A percentile compares a stretch with the other conserved stretches of the same genome.
These are phyloP conservation scores for Aureobasidium lini DNA, from an alignment of 2,329 filamentous ascomycete genomes.

Conservation along the genomic window DNA sequence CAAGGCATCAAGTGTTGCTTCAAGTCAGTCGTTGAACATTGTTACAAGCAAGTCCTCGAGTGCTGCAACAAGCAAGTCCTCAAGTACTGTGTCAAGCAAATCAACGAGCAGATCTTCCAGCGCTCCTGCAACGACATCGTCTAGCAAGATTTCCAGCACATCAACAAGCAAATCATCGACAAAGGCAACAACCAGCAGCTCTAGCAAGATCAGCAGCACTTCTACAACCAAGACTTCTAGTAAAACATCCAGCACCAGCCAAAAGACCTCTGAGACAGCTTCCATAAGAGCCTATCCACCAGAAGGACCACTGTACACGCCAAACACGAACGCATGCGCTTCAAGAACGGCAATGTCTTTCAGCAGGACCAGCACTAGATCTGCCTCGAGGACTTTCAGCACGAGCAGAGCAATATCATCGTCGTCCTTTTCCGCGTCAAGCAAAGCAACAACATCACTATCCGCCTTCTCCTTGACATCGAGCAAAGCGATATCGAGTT, in stretches of 20 bases:
- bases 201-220: neutral
- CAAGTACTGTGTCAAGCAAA: neutral
- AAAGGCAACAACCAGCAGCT: neutral
- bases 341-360: neutral
- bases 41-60: neutral
- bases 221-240: neutral
- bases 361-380: neutral
- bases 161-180: neutral
- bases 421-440: neutral
- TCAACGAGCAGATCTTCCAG: neutral
- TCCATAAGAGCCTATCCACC: neutral
- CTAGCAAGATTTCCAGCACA: neutral
- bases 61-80: neutral
- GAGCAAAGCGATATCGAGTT: neutral
- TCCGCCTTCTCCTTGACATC: neutral
- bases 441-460: neutral
- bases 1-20: neutral
- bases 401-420: neutral
- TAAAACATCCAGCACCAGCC: neutral
- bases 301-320: slow-evolving; percentile 1
- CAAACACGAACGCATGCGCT: slow-evolving; percentile 2
- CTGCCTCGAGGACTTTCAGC: neutral
- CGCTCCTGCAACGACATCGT: neutral
- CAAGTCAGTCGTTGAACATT: neutral
- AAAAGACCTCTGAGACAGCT: neutral